Conservation (phyloP, 495 filamentous ascomycete species). For the Podospora pseudocomata region DNA sequence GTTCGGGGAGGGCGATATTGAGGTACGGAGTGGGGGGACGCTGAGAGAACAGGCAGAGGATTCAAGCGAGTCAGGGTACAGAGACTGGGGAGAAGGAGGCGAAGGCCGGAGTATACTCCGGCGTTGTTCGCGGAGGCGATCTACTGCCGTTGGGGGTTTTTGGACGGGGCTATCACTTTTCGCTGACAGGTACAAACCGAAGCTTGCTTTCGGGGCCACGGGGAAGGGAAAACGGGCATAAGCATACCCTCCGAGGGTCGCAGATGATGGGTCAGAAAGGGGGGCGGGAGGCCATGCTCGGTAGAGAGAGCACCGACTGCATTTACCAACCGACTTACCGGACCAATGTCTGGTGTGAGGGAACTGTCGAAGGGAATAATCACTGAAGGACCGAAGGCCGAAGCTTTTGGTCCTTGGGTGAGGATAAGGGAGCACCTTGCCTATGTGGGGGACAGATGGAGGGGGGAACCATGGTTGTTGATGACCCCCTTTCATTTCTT, state of each 20-base stretch:
- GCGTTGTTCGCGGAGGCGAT: too few species aligned
- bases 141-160: too few species aligned
- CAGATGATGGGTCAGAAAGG: neutral
- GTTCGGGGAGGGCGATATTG: neutral
- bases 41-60: neutral
- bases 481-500: neutral
- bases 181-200: neutral
- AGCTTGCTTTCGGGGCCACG: too few species aligned
- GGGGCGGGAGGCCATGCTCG: neutral
- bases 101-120: neutral
- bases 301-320: neutral
- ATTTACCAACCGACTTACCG: neutral
- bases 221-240: neutral
- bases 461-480: neutral
- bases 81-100: neutral
- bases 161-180: neutral
- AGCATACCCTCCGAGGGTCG: neutral
- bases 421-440: neutral
- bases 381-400: neutral
- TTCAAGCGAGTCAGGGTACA: neutral
- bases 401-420: neutral
- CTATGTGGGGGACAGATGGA: neutral
- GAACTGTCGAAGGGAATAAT: neutral
- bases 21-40: neutral
- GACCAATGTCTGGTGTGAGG: neutral